Evolutionary conservation across 164 flowering plant species (phyloP), one percentile per base, ranked within the genome.

Genomic region (Liriodendron chinense): DNA sequence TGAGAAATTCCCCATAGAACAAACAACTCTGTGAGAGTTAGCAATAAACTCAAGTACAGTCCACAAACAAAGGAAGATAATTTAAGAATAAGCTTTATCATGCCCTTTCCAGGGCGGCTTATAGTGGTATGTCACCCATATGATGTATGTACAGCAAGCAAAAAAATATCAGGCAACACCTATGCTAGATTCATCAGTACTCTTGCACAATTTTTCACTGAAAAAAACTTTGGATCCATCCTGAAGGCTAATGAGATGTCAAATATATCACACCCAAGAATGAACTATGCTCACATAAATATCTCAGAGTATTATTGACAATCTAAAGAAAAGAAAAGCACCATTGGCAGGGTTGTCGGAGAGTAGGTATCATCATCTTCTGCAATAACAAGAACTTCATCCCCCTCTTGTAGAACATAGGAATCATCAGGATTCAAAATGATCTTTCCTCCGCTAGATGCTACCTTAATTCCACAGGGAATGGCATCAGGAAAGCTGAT

Each of bases 381-480:
- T 24, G 97, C 97, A 70, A 92, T 89, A 22, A 92, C 97, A 78
- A 92, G 92, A 72, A 92, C 84, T 84, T 90, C 97, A 77, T 92
- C 97, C 12, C 97, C 97, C 80, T 90, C 92, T 85, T 90, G 92
- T 62, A 92, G 83, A 73, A 88, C 82, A 75, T 89, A 92, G 8
- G 88, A 83, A 78, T 89, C 94, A 69, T 87, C 89, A 59, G 97
- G 97, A 84, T 92, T 92, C 76, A 90, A 78, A 76, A 90, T 84
- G 73, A 92, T 89, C 75, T 88, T 92, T 66, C 94, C 97, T 75
- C 91, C 90, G 59, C 43, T 76, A 26, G 92, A 83, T 63, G 91
- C 89, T 67, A 83, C 88, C 78, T 90, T 92, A 78, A 92, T 80
- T 72, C 97, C 97, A 76, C 94, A 92, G 76, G 97, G 97, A 82